A percentile compares a stretch with the other conserved stretches of the same genome.
phyloP scores from a whole-genome alignment of 1,284 basidiomycete genomes.

The Phylloboletellus chloephorus region DNA sequence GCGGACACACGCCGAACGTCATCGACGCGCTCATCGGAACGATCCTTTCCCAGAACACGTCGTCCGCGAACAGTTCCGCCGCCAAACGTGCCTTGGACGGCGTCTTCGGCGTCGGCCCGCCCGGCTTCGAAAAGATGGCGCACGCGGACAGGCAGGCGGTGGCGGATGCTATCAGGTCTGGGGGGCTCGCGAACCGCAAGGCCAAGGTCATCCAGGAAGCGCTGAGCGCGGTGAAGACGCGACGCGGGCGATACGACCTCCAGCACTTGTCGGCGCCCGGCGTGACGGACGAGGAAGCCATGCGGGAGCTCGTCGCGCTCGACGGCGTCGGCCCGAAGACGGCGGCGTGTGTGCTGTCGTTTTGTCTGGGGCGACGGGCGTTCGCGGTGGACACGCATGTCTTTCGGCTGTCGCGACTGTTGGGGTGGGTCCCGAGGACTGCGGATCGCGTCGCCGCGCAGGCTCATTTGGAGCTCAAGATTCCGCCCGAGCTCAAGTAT shows the following conservation, averaged over 20 bases:
- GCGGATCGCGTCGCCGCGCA: conserved; percentile 64
- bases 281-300: conserved; percentile 53
- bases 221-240: conserved; percentile 45
- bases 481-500: conserved; percentile 65
- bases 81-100: conserved; percentile 59
- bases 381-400: conserved; percentile 81
- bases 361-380: conserved; percentile 65
- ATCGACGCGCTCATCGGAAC: conserved; percentile 70
- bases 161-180: conserved; percentile 58
- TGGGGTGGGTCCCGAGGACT: conserved; percentile 65
- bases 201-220: conserved; percentile 61
- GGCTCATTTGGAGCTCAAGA: conserved; percentile 60
- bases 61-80: conserved; percentile 54
- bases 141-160: conserved; percentile 46
- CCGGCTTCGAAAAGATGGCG: conserved; percentile 59
- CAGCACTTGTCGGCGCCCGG: conserved; percentile 44
- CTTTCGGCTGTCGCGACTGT: conserved; percentile 56
- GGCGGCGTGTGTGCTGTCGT: conserved; percentile 72
- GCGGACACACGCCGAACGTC: conserved; percentile 57
- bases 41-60: conserved; percentile 73
- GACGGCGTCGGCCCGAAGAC: conserved; percentile 77
- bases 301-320: conserved; percentile 64
- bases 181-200: conserved; percentile 74
- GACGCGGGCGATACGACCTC: conserved; percentile 52
- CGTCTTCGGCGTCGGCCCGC: conserved; percentile 47